Conservation (phyloP, 208 protist species). For the Herpetomonas tarakana region DNA sequence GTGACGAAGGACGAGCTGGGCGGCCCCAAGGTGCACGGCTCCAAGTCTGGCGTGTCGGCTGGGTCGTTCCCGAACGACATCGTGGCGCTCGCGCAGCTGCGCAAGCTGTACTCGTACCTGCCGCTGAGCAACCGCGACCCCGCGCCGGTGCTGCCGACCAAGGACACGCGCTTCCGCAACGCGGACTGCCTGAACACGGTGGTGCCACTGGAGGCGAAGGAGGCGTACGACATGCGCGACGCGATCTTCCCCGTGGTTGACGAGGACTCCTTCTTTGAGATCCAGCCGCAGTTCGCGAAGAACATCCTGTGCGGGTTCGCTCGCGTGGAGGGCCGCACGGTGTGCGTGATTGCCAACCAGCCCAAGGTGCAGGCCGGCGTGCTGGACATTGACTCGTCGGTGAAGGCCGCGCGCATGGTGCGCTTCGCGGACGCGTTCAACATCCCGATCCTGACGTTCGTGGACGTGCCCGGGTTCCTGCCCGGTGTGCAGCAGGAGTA, state of each 20-base stretch:
- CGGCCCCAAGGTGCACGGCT: conserved; percentile 86
- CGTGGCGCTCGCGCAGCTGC: conserved; percentile 72
- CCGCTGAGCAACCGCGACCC: conserved; percentile 81
- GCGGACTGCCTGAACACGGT: conserved; percentile 53
- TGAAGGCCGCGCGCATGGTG: conserved; percentile 94
- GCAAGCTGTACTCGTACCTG: conserved; percentile 88
- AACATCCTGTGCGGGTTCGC: conserved; percentile 95
- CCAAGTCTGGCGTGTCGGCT: conserved; percentile 88
- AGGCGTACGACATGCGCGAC: conserved; percentile 94
- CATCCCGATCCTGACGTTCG: conserved; percentile 96
- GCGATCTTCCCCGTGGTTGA: conserved; percentile 89
- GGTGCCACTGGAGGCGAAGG: conserved; percentile 83
- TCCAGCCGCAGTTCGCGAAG: conserved; percentile 93
- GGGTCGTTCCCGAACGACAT: conserved; percentile 93
- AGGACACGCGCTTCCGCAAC: conserved; percentile 54
- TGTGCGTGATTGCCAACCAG: conserved; percentile 96
- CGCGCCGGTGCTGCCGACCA: conserved; percentile 42
- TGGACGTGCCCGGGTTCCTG: conserved; percentile 97
- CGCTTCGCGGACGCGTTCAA: conserved; percentile 97
- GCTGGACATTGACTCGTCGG: conserved; percentile 91
- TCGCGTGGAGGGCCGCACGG: conserved; percentile 87
- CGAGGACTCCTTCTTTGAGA: conserved; percentile 92
- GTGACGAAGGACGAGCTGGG: conserved; percentile 93
- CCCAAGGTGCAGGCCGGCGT: conserved; percentile 90
- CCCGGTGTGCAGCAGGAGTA: conserved; percentile 91